A percentile compares a stretch with the other conserved stretches of the same genome.
Conservation (phyloP, 257 asterid genomes). For the Solanum commersonii region DNA sequence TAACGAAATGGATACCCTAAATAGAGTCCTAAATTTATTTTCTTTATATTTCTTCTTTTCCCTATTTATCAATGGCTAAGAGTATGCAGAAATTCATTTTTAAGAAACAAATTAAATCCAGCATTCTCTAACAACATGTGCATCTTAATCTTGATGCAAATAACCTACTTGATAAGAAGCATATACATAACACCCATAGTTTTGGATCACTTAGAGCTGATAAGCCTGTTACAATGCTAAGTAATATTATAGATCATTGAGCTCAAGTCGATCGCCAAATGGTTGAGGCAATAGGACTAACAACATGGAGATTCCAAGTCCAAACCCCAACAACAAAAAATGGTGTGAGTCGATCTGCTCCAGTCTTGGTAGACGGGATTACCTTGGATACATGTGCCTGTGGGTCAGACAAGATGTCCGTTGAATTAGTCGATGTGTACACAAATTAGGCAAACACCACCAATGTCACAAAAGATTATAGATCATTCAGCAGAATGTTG, state of each 20-base stretch:
- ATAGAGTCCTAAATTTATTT: not conserved
- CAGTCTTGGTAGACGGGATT: not conserved
- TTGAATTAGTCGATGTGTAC: not conserved
- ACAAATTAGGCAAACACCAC: not conserved
- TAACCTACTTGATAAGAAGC: not conserved
- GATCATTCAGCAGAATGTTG: constrained; percentile 7
- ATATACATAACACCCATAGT: not conserved
- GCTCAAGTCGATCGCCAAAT: not conserved
- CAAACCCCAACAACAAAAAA: not conserved
- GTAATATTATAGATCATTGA: not conserved
- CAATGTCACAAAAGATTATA: not conserved
- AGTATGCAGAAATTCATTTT: not conserved
- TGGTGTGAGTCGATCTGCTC: not conserved
- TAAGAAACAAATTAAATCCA: not conserved
- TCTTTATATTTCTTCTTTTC: not conserved
- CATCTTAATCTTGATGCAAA: not conserved
- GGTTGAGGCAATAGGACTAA: not conserved
- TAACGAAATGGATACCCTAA: not conserved
- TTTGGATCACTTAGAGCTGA: not conserved
- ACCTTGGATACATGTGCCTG: not conserved
- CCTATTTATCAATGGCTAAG: not conserved
- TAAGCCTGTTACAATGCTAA: not conserved
- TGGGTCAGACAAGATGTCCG: not conserved
- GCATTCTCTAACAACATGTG: not conserved
- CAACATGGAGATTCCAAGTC: not conserved